Base-by-base conservation (phyloP, 2,329 filamentous ascomycete genomes). In the Colletotrichum salicis region DNA sequence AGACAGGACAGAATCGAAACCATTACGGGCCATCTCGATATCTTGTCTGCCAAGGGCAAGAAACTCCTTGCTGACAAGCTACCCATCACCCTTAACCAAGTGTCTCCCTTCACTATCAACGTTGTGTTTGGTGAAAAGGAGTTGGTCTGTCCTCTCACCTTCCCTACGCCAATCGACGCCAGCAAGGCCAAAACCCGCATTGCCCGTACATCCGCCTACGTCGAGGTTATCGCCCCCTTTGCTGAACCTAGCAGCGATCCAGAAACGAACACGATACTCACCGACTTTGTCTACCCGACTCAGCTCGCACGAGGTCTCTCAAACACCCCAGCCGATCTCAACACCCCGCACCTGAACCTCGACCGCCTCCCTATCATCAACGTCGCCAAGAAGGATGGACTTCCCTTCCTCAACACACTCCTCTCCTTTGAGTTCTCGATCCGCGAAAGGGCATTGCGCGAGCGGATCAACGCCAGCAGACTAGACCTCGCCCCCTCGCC, bases 311-410 rank as follows among this genome's bases (percentile, higher is more conserved):
- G 71, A 5, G 68, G 77, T 5, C 59, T 73, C 1, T 61, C 74
- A 4, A 70, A 75, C 1, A 52, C 81, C 1, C 86, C 85, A 0
- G 77, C 78, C 2, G 76, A 80, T 0, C 72, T 85, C 29, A 86
- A 84, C 71, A 77, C 80, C 15, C 79, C 82, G 0, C 80, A 85
- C 67, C 35, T 87, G 22, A 85, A 84, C 68, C 80, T 88, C n/a
- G 82, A 86, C 67, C 78, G 68, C 3, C 79, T 87, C 1, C 84
- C 86, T 0, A 81, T 85, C 31, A 73, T 87, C 27, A 79, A 85
- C 35, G 22, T 85, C 5, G 75, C 77, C 2, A 72, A 82, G 15
- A 82, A 82, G 64, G 73, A 75, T 4, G 74, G 75, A 3, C 78
- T 80, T 22, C 64, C 72, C n/a, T 87, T 83, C 81, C 76, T 87